Evolutionary conservation across 2,329 filamentous ascomycete species (phyloP), one percentile per base, ranked within the genome.

Genomic region (Cytospora schulzeri): DNA sequence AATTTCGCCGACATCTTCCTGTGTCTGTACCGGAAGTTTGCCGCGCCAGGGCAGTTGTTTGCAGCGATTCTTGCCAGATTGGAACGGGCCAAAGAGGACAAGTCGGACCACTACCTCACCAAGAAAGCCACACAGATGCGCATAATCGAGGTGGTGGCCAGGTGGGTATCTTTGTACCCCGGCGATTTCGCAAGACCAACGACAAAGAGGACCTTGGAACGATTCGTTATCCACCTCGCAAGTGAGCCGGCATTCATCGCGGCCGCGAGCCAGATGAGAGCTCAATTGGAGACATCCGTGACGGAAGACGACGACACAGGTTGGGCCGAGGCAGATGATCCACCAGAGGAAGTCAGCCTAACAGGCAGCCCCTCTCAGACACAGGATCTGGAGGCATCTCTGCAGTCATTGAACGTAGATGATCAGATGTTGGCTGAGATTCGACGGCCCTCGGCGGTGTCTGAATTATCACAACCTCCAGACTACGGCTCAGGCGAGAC

Each of bases 21-120:
- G 33, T 97, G 94, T 68, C 81, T 98, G 17, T 98, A 98, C 77
- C 90, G 95, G 67, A 96, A 95, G 75, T 98, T 99, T 74, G 91
- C 92, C 4, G 87, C 93, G 2, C 95, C 95, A 0, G 84, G 85
- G 12, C 85, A 90, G 68, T 83, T 99, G 5, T 87, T 98, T 60
- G 85, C 88, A 50, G 88, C 91, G 9, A 90, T 98, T 53, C 81
- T 96, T 50, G 83, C 88, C 64, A 88, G 91, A 48, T 87, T 97
- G 66, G 90, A 96, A 69, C 82, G 80, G 19, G 80, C 91, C 28
- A 87, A 88, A 71, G 85, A 88, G 52, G 88, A 91, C 66, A 88
- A 85, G 68, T 81, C 83, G 12, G 83, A 88, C 0, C 85, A 88
- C 68, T 89, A 91, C 68, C 84, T 97, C 52, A 88, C 88, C 61